phyloP scores from a whole-genome alignment of 768 basidiomycete genomes.

The Neoboletus subvelutipes region DNA sequence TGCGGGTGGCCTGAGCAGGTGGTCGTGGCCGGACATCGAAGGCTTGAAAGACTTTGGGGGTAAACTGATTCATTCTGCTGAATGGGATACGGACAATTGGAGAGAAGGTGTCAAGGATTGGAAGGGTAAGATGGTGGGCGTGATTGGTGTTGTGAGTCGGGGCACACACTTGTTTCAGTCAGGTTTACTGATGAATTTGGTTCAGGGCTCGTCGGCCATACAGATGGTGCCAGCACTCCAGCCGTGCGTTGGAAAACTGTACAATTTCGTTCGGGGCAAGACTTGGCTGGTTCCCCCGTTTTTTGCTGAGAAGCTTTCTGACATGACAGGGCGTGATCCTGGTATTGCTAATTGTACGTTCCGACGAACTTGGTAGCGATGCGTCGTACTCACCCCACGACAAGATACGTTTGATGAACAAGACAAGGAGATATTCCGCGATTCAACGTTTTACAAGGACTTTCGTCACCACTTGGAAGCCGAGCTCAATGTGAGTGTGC shows the following conservation, averaged over 20 bases:
- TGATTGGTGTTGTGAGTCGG: constrained; percentile 54
- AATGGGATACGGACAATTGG: constrained; percentile 52
- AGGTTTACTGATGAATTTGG: background rate
- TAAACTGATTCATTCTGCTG: constrained; percentile 59
- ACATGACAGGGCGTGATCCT: constrained; percentile 38
- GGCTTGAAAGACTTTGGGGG: constrained; percentile 59
- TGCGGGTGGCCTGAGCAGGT: constrained; percentile 52
- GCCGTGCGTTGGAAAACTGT: constrained; percentile 46
- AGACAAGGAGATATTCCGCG: constrained; percentile 49
- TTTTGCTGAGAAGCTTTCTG: constrained; percentile 38
- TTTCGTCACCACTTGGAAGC: constrained; percentile 50
- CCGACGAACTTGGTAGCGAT: background rate
- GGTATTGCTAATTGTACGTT: constrained; percentile 43
- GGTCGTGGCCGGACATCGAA: constrained; percentile 67
- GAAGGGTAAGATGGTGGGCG: constrained; percentile 52
- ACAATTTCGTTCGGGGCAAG: constrained; percentile 58
- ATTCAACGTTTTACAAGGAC: constrained; percentile 45
- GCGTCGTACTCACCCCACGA: background rate
- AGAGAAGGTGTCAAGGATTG: constrained; percentile 47
- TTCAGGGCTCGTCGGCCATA: constrained; percentile 60
- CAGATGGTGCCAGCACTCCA: constrained; percentile 61
- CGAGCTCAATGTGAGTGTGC: constrained; percentile 38
- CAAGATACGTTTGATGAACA: constrained; percentile 44
- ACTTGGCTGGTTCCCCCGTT: constrained; percentile 57
- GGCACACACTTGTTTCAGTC: background rate